Evolutionary conservation across 169 alveolate genomes (phyloP).

Genomic region (Plasmodium chabaudi): DNA sequence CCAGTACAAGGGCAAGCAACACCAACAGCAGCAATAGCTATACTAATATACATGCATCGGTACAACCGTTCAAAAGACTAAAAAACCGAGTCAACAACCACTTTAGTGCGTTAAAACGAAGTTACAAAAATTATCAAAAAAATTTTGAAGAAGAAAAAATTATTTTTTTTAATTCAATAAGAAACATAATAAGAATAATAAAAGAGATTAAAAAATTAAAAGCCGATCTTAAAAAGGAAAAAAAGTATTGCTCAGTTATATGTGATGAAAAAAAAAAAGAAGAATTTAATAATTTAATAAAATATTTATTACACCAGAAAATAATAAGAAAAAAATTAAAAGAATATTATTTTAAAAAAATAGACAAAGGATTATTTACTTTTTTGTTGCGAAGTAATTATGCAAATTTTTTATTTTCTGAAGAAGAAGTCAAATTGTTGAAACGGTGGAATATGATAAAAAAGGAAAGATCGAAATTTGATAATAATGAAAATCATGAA

Average conservation of each 20-base stretch:
- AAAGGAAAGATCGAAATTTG: background rate
- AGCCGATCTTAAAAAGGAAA: slow-evolving; percentile 23
- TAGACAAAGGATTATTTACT: slow-evolving; percentile 51
- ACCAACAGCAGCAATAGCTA: too few relatives aligned
- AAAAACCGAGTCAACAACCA: too few relatives aligned
- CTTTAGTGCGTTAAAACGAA: too few relatives aligned
- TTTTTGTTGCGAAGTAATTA: slow-evolving; percentile 48
- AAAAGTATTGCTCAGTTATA: slow-evolving; percentile 9
- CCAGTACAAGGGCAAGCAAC: too few relatives aligned
- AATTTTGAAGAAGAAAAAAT: slow-evolving; percentile 25
- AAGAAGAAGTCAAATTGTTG: slow-evolving; percentile 26
- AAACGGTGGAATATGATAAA: slow-evolving; percentile 44
- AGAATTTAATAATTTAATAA: slow-evolving; percentile 34
- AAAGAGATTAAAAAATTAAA: slow-evolving; percentile 49
- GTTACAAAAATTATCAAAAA: background rate
- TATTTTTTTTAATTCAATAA: slow-evolving; percentile 43
- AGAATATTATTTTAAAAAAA: slow-evolving; percentile 42
- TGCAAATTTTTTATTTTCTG: slow-evolving; percentile 35
- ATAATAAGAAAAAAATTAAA: slow-evolving; percentile 37
- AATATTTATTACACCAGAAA: slow-evolving; percentile 44
- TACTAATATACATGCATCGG: too few relatives aligned
- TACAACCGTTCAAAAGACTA: too few relatives aligned
- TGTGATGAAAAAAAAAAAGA: slow-evolving; percentile 38
- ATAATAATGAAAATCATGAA: background rate
- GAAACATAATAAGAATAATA: slow-evolving; percentile 32